These are phyloP conservation scores for Ascochyta koolunga DNA, from an alignment of 2,329 filamentous ascomycete species.

Conservation along the genomic window DNA sequence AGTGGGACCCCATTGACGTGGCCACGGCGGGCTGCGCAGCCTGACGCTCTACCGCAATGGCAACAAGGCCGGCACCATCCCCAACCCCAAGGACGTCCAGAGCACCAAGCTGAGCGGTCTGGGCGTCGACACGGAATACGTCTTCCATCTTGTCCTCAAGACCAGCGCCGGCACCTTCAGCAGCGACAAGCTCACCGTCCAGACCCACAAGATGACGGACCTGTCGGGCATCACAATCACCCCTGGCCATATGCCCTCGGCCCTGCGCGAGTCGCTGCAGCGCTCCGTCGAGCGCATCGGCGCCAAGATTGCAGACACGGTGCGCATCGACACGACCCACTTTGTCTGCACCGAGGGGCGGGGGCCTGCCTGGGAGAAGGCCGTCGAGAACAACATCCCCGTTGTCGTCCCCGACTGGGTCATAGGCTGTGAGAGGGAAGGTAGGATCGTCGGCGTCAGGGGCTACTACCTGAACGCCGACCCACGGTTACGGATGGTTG, in stretches of 20 bases:
- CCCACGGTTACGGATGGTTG: constrained; percentile 64
- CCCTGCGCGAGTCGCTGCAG: constrained; percentile 73
- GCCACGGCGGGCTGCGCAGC: constrained; percentile 87
- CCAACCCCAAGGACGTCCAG: constrained; percentile 81
- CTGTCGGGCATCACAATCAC: constrained; percentile 94
- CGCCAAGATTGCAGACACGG: constrained; percentile 85
- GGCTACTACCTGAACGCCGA: constrained; percentile 95
- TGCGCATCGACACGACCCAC: constrained; percentile 96
- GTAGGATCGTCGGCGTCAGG: constrained; percentile 89
- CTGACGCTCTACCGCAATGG: constrained; percentile 94
- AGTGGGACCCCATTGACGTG: constrained; percentile 95
- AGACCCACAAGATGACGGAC: constrained; percentile 99
- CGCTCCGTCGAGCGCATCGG: constrained; percentile 85
- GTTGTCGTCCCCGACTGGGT: constrained; percentile 97
- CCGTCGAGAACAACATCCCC: constrained; percentile 96
- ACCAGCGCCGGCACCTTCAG: constrained; percentile 88
- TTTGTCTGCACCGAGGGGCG: constrained; percentile 96
- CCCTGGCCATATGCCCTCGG: constrained; percentile 79
- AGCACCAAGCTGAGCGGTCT: constrained; percentile 97
- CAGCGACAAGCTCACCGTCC: constrained; percentile 82
- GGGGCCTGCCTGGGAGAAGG: constrained; percentile 92
- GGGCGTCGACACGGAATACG: constrained; percentile 95
- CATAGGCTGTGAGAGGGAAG: constrained; percentile 91
- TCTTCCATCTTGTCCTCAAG: constrained; percentile 88
- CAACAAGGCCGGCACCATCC: constrained; percentile 94